These are phyloP conservation scores for Linum usitatissimum DNA, from an alignment of 345 rosid species.

Conservation along the genomic window DNA sequence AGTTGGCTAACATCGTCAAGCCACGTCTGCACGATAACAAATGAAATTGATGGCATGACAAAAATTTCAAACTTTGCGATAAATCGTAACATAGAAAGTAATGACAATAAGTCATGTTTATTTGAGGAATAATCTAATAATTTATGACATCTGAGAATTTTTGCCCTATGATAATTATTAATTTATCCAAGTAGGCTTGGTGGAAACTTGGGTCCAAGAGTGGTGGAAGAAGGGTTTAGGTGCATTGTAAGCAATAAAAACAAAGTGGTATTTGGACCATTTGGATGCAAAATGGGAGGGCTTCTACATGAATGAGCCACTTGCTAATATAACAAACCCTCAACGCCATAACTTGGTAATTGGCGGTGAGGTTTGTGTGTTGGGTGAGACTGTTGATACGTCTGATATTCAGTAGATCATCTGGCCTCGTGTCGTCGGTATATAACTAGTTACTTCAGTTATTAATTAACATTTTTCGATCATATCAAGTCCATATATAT, in stretches of 20 bases:
- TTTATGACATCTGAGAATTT: no score
- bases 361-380: constrained; percentile 79
- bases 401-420: constrained; percentile 67
- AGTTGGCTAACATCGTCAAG: no score
- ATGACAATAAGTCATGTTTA: no score
- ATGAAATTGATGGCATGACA: no score
- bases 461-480: background rate
- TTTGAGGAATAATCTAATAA: no score
- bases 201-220: constrained; percentile 46
- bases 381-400: constrained; percentile 49
- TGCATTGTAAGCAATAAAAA: constrained; percentile 77
- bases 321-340: constrained; percentile 28
- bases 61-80: no score
- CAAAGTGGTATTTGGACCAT: constrained; percentile 62
- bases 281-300: constrained; percentile 44
- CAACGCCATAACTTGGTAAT: constrained; percentile 43
- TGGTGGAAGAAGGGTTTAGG: constrained; percentile 49
- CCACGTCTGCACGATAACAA: no score
- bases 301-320: constrained; percentile 54
- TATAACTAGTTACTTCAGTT: constrained; percentile 23
- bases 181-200: constrained; percentile 39
- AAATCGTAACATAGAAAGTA: no score
- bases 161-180: background rate
- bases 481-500: no score
- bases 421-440: constrained; percentile 85